phyloP scores from a whole-genome alignment of 176 grass and related monocot genomes.

The Otatea glauca region DNA sequence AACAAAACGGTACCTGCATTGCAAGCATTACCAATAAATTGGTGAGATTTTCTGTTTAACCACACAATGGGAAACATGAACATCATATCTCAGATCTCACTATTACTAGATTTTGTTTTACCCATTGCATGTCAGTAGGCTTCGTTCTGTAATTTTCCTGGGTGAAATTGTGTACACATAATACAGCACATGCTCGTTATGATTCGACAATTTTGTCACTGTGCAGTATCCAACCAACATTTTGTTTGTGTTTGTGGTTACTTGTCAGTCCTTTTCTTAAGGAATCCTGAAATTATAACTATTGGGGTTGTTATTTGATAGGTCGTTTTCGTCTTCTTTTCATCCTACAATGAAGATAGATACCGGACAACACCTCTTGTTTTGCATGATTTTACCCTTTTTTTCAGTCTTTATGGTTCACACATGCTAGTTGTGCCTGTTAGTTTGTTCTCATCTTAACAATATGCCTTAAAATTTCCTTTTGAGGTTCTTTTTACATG shows the following conservation, averaged over 20 bases:
- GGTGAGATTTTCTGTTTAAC: background rate
- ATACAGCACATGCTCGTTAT: background rate
- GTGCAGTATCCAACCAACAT: background rate
- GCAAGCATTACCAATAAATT: background rate
- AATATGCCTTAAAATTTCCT: background rate
- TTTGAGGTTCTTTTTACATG: background rate
- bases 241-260: background rate
- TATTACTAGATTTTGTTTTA: background rate
- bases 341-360: background rate
- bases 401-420: background rate
- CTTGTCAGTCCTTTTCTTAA: background rate
- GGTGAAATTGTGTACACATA: background rate
- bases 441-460: background rate
- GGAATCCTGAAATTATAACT: background rate
- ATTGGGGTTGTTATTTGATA: background rate
- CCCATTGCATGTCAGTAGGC: background rate
- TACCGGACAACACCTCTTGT: background rate
- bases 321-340: background rate
- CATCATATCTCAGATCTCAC: constrained; percentile 45
- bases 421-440: background rate
- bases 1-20: background rate
- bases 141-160: background rate
- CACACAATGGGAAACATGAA: constrained; percentile 8
- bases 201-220: constrained; percentile 3
- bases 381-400: background rate